Percentiles rank a stretch among this genome's conserved stretches.
Evolutionary conservation across 345 rosid genomes (phyloP).

Genomic region (Ceriops tagal): DNA sequence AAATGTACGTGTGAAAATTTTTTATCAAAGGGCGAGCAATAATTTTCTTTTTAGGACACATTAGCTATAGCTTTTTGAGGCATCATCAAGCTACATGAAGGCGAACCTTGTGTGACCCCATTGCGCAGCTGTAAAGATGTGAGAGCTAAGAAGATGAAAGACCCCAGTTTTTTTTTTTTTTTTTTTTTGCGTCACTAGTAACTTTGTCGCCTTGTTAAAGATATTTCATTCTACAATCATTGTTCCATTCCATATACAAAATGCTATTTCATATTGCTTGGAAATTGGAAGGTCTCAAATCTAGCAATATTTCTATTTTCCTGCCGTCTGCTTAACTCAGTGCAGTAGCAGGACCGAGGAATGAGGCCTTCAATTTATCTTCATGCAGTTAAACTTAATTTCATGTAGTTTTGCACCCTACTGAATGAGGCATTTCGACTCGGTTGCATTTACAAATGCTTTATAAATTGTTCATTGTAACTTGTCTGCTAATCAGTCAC

Average conservation of each 20-base stretch:
- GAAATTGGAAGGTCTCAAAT: slow-evolving; percentile 23
- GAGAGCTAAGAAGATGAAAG: slow-evolving; percentile 1
- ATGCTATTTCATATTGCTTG: slow-evolving; percentile 17
- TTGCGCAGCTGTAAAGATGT: slow-evolving; percentile 13
- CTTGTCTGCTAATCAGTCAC: slow-evolving; percentile 16
- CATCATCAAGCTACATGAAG: background rate
- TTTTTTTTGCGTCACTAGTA: background rate
- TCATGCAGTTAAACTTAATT: background rate
- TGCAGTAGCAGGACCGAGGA: too few relatives aligned
- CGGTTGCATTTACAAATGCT: background rate
- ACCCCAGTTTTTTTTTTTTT: background rate
- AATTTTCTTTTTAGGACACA: too few relatives aligned
- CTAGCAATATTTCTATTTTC: slow-evolving; percentile 6
- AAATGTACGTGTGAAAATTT: too few relatives aligned
- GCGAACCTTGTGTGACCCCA: slow-evolving; percentile 9
- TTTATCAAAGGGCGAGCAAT: too few relatives aligned
- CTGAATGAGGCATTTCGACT: background rate
- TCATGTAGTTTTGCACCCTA: background rate
- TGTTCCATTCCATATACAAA: too few relatives aligned
- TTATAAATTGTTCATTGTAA: background rate
- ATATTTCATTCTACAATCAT: background rate
- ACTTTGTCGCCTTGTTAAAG: slow-evolving; percentile 18
- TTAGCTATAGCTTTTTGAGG: background rate
- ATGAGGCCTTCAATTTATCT: background rate
- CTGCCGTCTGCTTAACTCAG: background rate